Base-by-base conservation (phyloP, 139 green algal species). In the Chlamydomonas schloesseri region DNA sequence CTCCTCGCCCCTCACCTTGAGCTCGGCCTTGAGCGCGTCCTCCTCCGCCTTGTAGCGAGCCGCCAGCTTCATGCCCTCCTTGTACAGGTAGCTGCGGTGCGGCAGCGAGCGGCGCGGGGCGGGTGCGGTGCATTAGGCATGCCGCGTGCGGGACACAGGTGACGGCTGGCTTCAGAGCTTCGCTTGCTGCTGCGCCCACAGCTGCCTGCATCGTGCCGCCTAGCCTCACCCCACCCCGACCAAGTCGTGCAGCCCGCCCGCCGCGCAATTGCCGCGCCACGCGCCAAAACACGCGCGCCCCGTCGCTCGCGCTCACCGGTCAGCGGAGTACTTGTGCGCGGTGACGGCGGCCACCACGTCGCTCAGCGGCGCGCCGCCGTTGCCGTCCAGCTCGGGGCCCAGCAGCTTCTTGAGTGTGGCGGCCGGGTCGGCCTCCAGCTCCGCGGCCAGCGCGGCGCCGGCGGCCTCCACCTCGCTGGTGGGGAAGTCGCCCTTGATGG, bases 61-160 rank as follows among this genome's bases (percentile, higher is more conserved):
- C 28, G 87, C 92, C 88, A 94, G 92, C 87, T 90, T 90, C 90
- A 93, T 91, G 86, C 90, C 90, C 86, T 93, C 90, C 37, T 73
- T 73, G 86, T 93, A 92, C 78, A 91, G 77, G 82, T 89, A 90
- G 53, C 84, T 89, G 84, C 67, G 55, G n/a, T n/a, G n/a, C n/a
- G n/a, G n/a, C n/a, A n/a, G n/a, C n/a, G n/a, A n/a, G n/a, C n/a
- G n/a, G n/a, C n/a, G n/a, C n/a, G n/a, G n/a, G n/a, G n/a, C n/a
- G n/a, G n/a, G n/a, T n/a, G n/a, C n/a, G n/a, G n/a, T n/a, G n/a
- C n/a, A n/a, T n/a, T n/a, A n/a, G n/a, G n/a, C n/a, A n/a, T n/a
- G n/a, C n/a, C n/a, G n/a, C n/a, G n/a, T n/a, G n/a, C n/a, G n/a
- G n/a, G n/a, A n/a, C n/a, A n/a, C n/a, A n/a, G n/a, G n/a, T n/a